Percentiles rank a stretch among this genome's conserved stretches.
Conservation (phyloP, 805 yeast species). For the Metschnikowia rubicola region DNA sequence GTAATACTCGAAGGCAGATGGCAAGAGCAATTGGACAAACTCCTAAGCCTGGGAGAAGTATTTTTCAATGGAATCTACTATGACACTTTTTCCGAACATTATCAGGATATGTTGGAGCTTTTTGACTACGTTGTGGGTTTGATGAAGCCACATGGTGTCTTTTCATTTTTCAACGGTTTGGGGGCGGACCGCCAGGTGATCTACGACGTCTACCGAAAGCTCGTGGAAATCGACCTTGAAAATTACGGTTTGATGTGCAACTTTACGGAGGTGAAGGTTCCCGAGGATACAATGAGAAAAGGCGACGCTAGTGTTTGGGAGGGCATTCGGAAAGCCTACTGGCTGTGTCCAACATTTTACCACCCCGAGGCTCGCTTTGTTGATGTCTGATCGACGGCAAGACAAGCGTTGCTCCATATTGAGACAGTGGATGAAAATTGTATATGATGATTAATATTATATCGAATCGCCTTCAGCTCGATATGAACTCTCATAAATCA, state of each 20-base stretch:
- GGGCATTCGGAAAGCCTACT: constrained; percentile 58
- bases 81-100: constrained; percentile 92
- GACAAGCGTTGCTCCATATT: too few relatives aligned
- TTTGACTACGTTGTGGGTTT: constrained; percentile 81
- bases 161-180: constrained; percentile 88
- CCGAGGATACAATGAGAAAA: constrained; percentile 28
- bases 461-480: too few relatives aligned
- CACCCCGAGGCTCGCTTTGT: constrained; percentile 60
- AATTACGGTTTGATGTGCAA: constrained; percentile 72
- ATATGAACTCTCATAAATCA: too few relatives aligned
- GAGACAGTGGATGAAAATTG: too few relatives aligned
- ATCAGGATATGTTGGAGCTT: constrained; percentile 80
- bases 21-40: constrained; percentile 74
- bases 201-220: constrained; percentile 71
- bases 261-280: constrained; percentile 50
- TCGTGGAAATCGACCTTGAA: constrained; percentile 73
- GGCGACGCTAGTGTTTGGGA: constrained; percentile 51
- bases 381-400: constrained; percentile 12
- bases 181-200: constrained; percentile 44
- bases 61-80: constrained; percentile 89
- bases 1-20: constrained; percentile 83
- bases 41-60: constrained; percentile 59
- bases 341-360: constrained; percentile 66
- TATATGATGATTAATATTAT: too few relatives aligned
- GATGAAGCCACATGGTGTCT: constrained; percentile 75